A percentile compares a stretch with the other conserved stretches of the same genome.
Conservation (phyloP, 2,329 filamentous ascomycete species). For the Phoma herbarum region DNA sequence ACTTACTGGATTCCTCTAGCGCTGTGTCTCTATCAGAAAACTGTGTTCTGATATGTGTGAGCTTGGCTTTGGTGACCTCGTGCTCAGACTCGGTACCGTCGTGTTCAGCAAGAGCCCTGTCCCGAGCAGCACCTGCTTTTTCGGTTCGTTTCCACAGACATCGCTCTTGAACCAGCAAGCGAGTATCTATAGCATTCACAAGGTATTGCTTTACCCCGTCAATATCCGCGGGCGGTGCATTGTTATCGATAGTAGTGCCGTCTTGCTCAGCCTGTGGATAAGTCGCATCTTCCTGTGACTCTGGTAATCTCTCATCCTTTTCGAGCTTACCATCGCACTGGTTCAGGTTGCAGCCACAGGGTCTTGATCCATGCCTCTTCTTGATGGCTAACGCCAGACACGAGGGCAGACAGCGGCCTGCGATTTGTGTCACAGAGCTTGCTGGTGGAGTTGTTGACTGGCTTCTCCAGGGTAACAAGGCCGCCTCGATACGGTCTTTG, state of each 20-base stretch:
- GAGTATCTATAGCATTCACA: not conserved
- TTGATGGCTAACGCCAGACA: not conserved
- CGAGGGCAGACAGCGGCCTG: not conserved
- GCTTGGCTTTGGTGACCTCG: not conserved
- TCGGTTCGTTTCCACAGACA: not conserved
- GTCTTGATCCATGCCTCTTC: not conserved
- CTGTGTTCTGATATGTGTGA: not conserved
- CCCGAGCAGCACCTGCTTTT: not conserved
- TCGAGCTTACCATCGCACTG: not conserved
- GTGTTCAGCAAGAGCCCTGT: too few relatives aligned
- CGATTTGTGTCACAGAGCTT: not conserved
- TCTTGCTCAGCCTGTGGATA: not conserved
- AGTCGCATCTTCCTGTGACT: not conserved
- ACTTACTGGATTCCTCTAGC: not conserved
- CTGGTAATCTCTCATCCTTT: not conserved
- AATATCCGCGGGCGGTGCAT: not conserved
- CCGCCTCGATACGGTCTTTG: not conserved
- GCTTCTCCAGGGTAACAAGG: not conserved
- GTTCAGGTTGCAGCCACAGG: not conserved
- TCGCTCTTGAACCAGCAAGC: not conserved
- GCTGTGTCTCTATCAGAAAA: not conserved
- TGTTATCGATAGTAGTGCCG: not conserved
- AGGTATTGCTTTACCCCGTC: not conserved
- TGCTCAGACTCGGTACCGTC: not conserved
- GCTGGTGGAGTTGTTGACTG: not conserved